Evolutionary conservation across 2,329 filamentous ascomycete species (phyloP), one percentile per base, ranked within the genome.

Genomic region (Neonectria sp.): DNA sequence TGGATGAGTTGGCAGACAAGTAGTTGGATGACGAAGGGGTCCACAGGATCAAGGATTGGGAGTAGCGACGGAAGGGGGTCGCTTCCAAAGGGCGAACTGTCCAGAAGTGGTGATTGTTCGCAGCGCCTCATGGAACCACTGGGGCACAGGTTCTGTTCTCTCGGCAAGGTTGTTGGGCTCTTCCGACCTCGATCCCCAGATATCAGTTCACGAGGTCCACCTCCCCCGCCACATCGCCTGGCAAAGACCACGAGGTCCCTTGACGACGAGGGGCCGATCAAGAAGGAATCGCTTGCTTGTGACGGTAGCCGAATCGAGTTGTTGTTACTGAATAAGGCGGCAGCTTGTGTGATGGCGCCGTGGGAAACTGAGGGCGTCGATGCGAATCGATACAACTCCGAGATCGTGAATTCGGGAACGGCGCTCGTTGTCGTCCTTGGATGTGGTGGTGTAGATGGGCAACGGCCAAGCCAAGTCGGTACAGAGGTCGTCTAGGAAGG

Each of bases 221-320:
- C 79, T 79, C 80, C 79, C 80, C 82, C 76, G 68, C 83, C 81
- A 77, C 84, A 85, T 85, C 81, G 81, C 83, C 82, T 80, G 73
- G 77, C 76, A 77, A 69, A 72, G 74, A 72, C 70, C 72, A 63
- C 69, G 58, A 63, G 68, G 70, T 68, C 71, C 60, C 45, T 67
- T 43, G 55, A 59, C 67, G 68, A 72, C 63, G 59, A 72, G 67
- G 57, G 43, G 67, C 59, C 68, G 74, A 74, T 69, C 25, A 57
- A 15, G 13, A 37, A 53, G 12, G 33, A 68, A 75, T 69, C 65
- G 68, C 68, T 57, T 25, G 55, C 27, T 58, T 45, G 58, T 59
- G 29, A 66, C 45, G 27, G 31, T 33, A 37, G 43, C 27, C n/a
- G 46, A 17, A 6, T 45, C 35, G 6, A 27, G 43, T 58, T 48